Base-by-base conservation (phyloP, 768 basidiomycete species). In the Lactarius psammicola region DNA sequence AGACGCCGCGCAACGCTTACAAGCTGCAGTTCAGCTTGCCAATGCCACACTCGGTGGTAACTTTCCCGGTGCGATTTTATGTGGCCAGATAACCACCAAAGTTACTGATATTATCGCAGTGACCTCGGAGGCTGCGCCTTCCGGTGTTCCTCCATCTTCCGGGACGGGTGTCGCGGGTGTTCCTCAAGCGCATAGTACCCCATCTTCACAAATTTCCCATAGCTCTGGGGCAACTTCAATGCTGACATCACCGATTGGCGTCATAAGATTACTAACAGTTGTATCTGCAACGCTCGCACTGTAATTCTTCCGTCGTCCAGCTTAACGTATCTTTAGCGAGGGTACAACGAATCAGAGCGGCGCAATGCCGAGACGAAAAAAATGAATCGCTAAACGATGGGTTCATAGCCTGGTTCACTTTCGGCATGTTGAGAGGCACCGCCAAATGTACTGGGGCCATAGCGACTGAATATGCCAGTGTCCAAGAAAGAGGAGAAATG, bases 1-100 rank as follows among this genome's bases (percentile, higher is more conserved):
- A 3, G 80, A 88, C 68, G 87, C 86, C 1, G 78, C 72, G 2
- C 77, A 78, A 30, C 68, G 67, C 20, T 70, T 84, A 11, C 72
- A 75, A 36, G 69, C 73, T 1, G 81, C 77, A 17, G 71, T 82
- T 58, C 46, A 56, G 9, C 71, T 71, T 23, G 55, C 60, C 8
- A 82, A 76, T 9, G 63, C 58, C n/a, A 64, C 65, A 31, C 58
- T 70, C 28, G 73, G 73, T 28, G 76, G 74, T 23, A 72, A 73
- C 55, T 75, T 80, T 60, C 72, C 75, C 2, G 71, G 80, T 71
- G 56, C 11, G 72, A 51, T 71, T 7, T 20, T 54, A 26, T 18
- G 11, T 15, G 3, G 18, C 30, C 26, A 31, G 49, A 59, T 28
- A 4, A 40, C 20, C 5, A 51, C 30, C 23, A 44, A 23, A 31